Base-by-base conservation (phyloP, 257 asterid genomes). In the Oldenlandia corymbosa region DNA sequence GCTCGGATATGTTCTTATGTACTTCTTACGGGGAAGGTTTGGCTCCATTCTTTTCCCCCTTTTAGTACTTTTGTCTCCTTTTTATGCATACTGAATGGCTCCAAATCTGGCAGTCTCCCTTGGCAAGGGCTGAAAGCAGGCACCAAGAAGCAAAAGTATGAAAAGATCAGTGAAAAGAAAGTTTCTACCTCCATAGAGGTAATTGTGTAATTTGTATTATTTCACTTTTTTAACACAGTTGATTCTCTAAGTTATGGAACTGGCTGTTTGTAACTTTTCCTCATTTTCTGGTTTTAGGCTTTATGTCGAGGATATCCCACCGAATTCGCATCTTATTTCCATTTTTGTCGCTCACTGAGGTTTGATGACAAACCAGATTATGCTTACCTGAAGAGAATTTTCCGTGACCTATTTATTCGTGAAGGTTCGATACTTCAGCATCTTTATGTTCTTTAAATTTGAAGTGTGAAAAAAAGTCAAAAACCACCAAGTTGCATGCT, bases 61-160 rank as follows among this genome's bases (percentile, higher is more conserved):
- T 54, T 13, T 62, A 28, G 1, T 62, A 7, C 4, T 37, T 52
- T 39, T 62, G 0, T 50, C 64, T 63, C 43, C 45, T 32, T 62
- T 54, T 10, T 28, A 41, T 48, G 66, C 46, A 6, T 71, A 71
- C 70, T 84, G 55, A 79, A 61, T 49, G 39, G 61, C 47, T 55
- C 67, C 71, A 49, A 73, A 70, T 70, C 72, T 26, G 58, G 68
- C 51, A 88, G 97, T 77, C 95, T 91, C 76, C 97, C 96, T 23
- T 88, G 96, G 96, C 96, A 91, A 82, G 97, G 97, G 66, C 81
- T 91, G 78, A 88, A 82, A 84, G 97, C 95, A 53, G 96, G 97
- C 36, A 91, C 78, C 73, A 91, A 88, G 89, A 88, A 85, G 79
- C 96, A 88, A 72, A 91, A 91, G 75, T 86, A 91, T 27, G 96